Evolutionary conservation across 768 basidiomycete species (phyloP), one percentile per base, ranked within the genome.

Genomic region (Tephrocybe sp.): DNA sequence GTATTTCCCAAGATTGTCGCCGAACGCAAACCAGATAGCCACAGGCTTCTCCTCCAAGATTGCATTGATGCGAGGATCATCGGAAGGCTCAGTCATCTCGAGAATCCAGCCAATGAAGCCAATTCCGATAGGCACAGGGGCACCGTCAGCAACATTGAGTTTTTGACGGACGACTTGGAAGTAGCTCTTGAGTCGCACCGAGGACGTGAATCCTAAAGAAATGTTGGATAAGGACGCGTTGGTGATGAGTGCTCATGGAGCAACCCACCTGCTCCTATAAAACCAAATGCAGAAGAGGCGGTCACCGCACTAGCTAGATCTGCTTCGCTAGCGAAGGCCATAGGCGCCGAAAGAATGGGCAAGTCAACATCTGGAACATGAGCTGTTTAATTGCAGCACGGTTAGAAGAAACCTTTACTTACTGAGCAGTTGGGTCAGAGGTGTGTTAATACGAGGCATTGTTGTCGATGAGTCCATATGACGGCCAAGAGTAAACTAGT

Each of bases 21-120:
- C 83, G 54, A 86, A 86, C 0, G 82, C 75, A 30, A 88, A 69
- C 83, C 84, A 87, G 36, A 88, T 63, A 0, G 80, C 78, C 1
- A 63, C 65, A 3, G 83, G 77, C 2, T 66, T 62, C 47, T 72
- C 67, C 37, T 73, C 76, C 30, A 85, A 71, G 18, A 76, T 69
- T 13, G 65, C 61, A 8, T 65, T 59, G 15, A 86, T 62, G 21
- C 76, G 50, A 7, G 63, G 62, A 13, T 66, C 62, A 4, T 70
- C 68, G 5, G 66, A 59, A 8, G 42, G 49, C 9, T 65, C 65
- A 0, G 71, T 64, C 19, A 65, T 59, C 9, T 84, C 80, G 7
- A 85, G 66, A 37, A 71, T 66, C 79, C 79, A 86, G 8, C 71
- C 71, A 27, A 85, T 56, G 57, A 79, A 79, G 1, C 84, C 85